phyloP scores from a whole-genome alignment of 441 rosid species.

The Aquilaria agallochum region DNA sequence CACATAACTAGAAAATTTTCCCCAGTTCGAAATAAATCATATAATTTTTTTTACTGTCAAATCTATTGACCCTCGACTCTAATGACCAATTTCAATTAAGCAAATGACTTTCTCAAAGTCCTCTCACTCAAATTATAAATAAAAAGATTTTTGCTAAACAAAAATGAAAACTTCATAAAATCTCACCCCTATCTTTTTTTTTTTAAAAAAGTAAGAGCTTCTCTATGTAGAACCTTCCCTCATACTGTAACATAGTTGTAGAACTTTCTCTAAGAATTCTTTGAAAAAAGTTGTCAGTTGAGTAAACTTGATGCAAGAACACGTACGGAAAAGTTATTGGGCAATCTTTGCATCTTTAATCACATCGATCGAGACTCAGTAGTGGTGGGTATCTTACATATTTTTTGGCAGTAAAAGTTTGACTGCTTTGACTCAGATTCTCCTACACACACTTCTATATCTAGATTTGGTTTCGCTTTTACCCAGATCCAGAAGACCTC shows the following conservation, averaged over 20 bases:
- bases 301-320: constrained; percentile 1
- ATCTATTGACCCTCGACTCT: no score
- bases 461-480: constrained; percentile 31
- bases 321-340: not conserved
- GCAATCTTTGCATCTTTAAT: no score
- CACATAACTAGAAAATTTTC: no score
- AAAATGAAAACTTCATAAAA: constrained; percentile 10
- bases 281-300: not conserved
- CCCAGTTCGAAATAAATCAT: no score
- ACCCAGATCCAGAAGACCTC: constrained; percentile 2
- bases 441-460: constrained; percentile 28
- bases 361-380: no score
- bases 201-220: not conserved
- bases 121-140: not conserved
- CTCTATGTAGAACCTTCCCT: not conserved
- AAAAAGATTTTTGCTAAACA: not conserved
- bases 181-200: no score
- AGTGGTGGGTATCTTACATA: no score
- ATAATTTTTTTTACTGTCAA: no score
- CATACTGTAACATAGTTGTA: not conserved
- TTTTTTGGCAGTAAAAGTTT: constrained; percentile 28
- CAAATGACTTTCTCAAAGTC: no score
- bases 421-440: constrained; percentile 32
- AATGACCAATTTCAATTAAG: no score
- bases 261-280: not conserved